Base-by-base conservation (phyloP, 768 basidiomycete genomes). In the Phlegmacium glaucopus region DNA sequence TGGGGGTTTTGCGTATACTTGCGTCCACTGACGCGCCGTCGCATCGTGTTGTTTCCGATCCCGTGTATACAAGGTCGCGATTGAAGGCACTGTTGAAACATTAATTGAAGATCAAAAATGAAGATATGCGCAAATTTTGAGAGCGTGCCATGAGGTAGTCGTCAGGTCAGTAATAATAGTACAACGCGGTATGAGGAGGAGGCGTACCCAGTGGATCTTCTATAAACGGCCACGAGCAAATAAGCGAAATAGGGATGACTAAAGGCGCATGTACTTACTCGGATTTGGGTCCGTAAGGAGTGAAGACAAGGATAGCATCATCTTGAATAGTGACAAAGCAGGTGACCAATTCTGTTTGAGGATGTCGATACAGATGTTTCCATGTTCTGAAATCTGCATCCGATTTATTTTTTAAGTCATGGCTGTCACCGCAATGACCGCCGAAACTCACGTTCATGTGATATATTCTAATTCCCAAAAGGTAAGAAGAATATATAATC, bases 311-410 rank as follows among this genome's bases (percentile, higher is more conserved):
- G 92, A 94, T 15, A 97, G 80, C 67, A 97, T 85, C 59, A 95
- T 89, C 72, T 97, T 96, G 76, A 90, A 94, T 40, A 97, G 72
- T 3, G 92, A 94, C 16, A 97, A 68, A 2, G 94, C 94, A 6
- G 94, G 94, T 1, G 90, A 94, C 94, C 94, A 97, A 58, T 90
- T 88, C 59, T 83, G 78, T 70, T 97, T 96, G 49, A 97, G 78
- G 42, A 95, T 91, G 67, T 96, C 89, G 55, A 93, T 88, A 60
- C 89, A 92, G 44, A 91, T 85, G 54, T 75, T 77, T 36, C 87
- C 89, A 43, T 78, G 76, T 48, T 89, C 87, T 42, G 83, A 85
- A 38, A 90, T 89, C 75, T 79, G 40, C 32, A 5, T 22, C 22
- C 22, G 22, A 22, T 17, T 12, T 26, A 27, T 26, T 12, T 28